phyloP scores from a whole-genome alignment of 176 grass and related monocot species.

The Bromus sterilis region DNA sequence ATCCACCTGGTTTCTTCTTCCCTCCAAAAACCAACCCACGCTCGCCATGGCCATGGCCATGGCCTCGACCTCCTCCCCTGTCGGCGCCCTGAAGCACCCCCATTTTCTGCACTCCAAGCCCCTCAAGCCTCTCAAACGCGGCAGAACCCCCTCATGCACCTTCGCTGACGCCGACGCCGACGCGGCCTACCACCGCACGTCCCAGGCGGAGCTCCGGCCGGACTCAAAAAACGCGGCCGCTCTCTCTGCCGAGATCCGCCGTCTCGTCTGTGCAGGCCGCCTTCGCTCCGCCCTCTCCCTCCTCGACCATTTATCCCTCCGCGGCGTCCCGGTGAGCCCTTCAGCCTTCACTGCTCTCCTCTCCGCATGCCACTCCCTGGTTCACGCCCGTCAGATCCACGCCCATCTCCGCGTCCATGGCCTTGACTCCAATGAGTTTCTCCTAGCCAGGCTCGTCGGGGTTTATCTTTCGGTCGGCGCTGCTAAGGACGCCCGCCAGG shows the following conservation, averaged over 20 bases:
- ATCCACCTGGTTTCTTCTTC: not conserved
- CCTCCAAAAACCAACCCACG: slow-evolving; percentile 4
- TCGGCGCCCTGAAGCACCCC: slow-evolving; percentile 4
- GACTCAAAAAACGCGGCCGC: slow-evolving; percentile 71
- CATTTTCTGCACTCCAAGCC: not conserved
- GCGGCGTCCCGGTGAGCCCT: slow-evolving; percentile 54
- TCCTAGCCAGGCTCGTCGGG: slow-evolving; percentile 58
- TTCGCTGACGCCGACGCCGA: slow-evolving; percentile 25
- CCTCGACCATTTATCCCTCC: slow-evolving; percentile 83
- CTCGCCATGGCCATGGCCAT: slow-evolving; percentile 14
- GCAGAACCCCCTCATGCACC: not conserved
- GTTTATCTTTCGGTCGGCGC: slow-evolving; percentile 64
- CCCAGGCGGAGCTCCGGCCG: slow-evolving; percentile 30
- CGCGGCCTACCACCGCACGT: slow-evolving; percentile 14
- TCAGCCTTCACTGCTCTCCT: slow-evolving; percentile 72
- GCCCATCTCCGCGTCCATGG: slow-evolving; percentile 60
- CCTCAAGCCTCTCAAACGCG: not conserved
- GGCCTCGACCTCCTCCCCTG: slow-evolving; percentile 23
- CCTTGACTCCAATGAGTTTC: slow-evolving; percentile 64
- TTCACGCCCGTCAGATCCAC: slow-evolving; percentile 64
- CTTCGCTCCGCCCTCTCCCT: slow-evolving; percentile 49
- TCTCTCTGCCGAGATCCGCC: slow-evolving; percentile 43
- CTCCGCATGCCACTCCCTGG: slow-evolving; percentile 47
- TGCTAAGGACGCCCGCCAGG: slow-evolving; percentile 36
- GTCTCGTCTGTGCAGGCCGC: slow-evolving; percentile 38